phyloP scores from a whole-genome alignment of 306 rosid genomes.

The Datisca glomerata region DNA sequence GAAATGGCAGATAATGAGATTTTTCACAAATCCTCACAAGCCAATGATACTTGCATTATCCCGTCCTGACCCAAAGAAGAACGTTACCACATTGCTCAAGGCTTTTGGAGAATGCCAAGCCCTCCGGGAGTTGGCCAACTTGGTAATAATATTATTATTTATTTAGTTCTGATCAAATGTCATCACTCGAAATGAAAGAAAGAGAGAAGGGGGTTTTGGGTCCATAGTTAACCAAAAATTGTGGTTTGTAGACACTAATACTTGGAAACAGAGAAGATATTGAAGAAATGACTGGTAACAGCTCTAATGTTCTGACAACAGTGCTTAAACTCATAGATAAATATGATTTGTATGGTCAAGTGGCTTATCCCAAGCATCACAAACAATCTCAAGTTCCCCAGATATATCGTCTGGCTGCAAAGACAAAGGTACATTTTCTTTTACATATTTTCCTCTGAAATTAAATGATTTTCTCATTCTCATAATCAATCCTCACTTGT shows the following conservation, averaged over 20 bases:
- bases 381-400: conserved; percentile 73
- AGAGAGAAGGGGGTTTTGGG: too few species aligned
- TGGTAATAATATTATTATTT: conserved; percentile 26
- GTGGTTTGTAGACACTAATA: conserved; percentile 64
- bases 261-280: conserved; percentile 82
- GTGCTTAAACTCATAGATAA: conserved; percentile 71
- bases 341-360: conserved; percentile 74
- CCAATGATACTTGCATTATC: conserved; percentile 79
- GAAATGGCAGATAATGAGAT: conserved; percentile 48
- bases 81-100: conserved; percentile 69
- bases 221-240: too few species aligned
- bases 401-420: conserved; percentile 73
- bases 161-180: too few species aligned
- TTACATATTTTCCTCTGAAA: too few species aligned
- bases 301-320: conserved; percentile 49
- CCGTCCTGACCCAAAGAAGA: conserved; percentile 89
- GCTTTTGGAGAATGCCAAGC: conserved; percentile 72
- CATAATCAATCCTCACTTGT: too few species aligned
- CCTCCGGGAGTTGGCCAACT: conserved; percentile 63
- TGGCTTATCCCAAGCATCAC: conserved; percentile 84
- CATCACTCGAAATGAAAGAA: too few species aligned
- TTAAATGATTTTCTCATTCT: too few species aligned
- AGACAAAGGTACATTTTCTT: conserved; percentile 85
- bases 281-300: conserved; percentile 57
- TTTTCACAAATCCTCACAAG: conserved; percentile 85